Conservation (phyloP, 2,329 filamentous ascomycete species). For the Colletotrichum falcatum region DNA sequence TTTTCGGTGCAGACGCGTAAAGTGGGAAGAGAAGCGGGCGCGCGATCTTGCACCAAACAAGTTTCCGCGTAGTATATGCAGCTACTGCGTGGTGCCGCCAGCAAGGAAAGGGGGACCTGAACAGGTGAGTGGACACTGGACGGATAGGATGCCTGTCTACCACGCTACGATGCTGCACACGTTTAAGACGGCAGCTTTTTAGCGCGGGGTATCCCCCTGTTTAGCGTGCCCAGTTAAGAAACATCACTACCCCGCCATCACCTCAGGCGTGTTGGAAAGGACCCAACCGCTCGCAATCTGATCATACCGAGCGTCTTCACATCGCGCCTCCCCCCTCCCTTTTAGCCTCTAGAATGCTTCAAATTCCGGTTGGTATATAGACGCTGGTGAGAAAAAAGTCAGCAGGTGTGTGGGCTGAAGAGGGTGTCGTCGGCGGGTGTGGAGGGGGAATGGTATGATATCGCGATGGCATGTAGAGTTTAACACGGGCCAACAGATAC, state of each 20-base stretch:
- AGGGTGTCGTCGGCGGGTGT: not conserved
- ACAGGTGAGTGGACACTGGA: conserved; percentile 10
- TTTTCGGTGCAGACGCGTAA: conserved; percentile 14
- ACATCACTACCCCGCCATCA: conserved; percentile 32
- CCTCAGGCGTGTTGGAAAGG: conserved; percentile 23
- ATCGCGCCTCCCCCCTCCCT: not conserved
- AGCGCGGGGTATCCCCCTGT: conserved; percentile 37
- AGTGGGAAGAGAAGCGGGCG: conserved; percentile 2
- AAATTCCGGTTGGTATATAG: not conserved
- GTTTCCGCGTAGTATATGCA: not conserved
- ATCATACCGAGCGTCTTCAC: conserved; percentile 1
- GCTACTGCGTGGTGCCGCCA: conserved; percentile 17
- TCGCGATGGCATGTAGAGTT: not conserved
- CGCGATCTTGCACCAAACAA: conserved; percentile 5
- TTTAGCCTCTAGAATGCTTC: not conserved
- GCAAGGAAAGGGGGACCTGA: conserved; percentile 15
- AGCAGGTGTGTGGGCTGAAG: not conserved
- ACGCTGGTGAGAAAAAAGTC: not conserved
- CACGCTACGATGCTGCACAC: conserved; percentile 17
- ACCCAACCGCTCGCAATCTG: not conserved
- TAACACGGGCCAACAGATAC: not conserved
- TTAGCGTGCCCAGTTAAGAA: conserved; percentile 26
- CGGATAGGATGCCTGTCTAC: conserved; percentile 26
- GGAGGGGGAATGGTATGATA: not conserved
- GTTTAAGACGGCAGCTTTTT: conserved; percentile 11